Conservation (phyloP, 2,329 filamentous ascomycete species). For the Aspergillus ustus region DNA sequence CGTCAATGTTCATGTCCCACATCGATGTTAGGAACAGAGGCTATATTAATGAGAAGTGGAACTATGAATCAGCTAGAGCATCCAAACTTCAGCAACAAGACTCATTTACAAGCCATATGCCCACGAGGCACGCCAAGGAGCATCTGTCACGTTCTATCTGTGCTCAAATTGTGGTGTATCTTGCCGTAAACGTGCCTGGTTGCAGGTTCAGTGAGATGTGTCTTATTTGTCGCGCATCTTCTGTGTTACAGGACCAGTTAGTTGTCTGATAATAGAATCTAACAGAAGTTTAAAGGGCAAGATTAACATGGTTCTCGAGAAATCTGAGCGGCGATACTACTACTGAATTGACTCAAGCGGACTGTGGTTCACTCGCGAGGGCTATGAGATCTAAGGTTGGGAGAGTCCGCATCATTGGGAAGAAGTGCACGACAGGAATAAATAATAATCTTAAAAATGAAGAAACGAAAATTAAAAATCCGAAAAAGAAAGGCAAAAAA, state of each 20-base stretch:
- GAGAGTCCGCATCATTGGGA: neutral
- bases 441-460: neutral
- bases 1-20: too few species aligned
- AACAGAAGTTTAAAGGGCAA: neutral
- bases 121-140: slow-evolving; percentile 11
- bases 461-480: slow-evolving; percentile 1
- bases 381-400: neutral
- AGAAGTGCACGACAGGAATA: neutral
- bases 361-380: too few species aligned
- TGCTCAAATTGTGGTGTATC: slow-evolving; percentile 10
- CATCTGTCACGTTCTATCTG: neutral
- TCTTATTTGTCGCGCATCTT: slow-evolving; percentile 2
- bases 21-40: neutral
- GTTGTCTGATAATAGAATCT: neutral
- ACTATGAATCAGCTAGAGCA: neutral
- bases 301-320: neutral
- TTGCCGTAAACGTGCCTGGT: neutral
- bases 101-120: neutral
- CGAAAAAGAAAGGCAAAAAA: slow-evolving; percentile 2
- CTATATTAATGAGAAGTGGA: neutral
- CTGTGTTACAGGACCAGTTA: neutral
- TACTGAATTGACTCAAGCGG: too few species aligned
- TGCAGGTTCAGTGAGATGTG: slow-evolving; percentile 2
- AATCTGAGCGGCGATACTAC: too few species aligned
- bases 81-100: neutral